These are phyloP conservation scores for Letharia lupina DNA, from an alignment of 495 filamentous ascomycete species.

Conservation along the genomic window DNA sequence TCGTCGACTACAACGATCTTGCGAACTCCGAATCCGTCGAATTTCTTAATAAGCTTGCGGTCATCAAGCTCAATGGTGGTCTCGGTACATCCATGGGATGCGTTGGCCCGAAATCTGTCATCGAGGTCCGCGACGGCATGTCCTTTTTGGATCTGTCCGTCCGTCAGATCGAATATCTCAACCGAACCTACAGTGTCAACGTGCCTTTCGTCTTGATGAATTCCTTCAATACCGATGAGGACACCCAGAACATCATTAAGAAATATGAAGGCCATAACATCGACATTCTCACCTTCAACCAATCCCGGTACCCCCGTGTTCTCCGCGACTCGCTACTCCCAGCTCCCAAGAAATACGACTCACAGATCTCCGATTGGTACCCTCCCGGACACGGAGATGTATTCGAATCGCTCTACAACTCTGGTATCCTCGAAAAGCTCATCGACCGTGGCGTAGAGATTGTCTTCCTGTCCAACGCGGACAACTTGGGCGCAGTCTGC, in stretches of 20 bases:
- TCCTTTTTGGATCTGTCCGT: constrained; percentile 99
- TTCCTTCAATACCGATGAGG: constrained; percentile 99
- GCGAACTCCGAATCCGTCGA: constrained; percentile 77
- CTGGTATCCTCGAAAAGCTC: constrained; percentile 92
- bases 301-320: constrained; percentile 94
- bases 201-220: constrained; percentile 99
- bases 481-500: constrained; percentile 96
- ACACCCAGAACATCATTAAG: constrained; percentile 99
- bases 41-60: constrained; percentile 94
- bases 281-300: constrained; percentile 99
- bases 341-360: constrained; percentile 82
- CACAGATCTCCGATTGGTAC: constrained; percentile 94
- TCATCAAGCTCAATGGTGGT: constrained; percentile 98
- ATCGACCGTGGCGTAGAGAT: constrained; percentile 90
- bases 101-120: constrained; percentile 98
- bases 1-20: constrained; percentile 85
- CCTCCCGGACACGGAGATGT: constrained; percentile 98
- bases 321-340: constrained; percentile 96
- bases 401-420: constrained; percentile 99
- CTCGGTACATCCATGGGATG: constrained; percentile 99
- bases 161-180: constrained; percentile 97
- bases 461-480: constrained; percentile 97
- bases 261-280: constrained; percentile 99
- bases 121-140: constrained; percentile 99
- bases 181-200: constrained; percentile 94